These are phyloP conservation scores for Primulina huaijiensis DNA, from an alignment of 257 asterid genomes.

Conservation along the genomic window DNA sequence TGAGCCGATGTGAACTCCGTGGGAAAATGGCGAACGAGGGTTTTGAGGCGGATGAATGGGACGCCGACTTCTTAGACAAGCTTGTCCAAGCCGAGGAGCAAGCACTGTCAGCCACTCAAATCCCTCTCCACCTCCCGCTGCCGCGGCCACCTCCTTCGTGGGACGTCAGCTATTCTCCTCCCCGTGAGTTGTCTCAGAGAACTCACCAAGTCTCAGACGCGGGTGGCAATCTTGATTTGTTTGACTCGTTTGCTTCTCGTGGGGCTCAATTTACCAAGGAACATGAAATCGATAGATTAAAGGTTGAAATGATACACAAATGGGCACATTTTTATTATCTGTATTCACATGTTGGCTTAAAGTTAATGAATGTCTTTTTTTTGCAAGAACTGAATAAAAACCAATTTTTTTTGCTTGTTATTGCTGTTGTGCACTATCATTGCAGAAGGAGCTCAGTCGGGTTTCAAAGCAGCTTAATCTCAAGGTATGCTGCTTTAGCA, in stretches of 20 bases:
- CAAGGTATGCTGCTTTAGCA: constrained; percentile 47
- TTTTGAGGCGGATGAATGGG: constrained; percentile 65
- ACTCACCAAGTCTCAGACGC: constrained; percentile 13
- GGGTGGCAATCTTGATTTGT: constrained; percentile 17
- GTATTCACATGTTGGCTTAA: background rate
- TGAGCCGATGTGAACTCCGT: constrained; percentile 17
- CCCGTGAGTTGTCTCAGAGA: constrained; percentile 81
- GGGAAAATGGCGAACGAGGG: constrained; percentile 57
- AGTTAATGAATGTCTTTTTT: background rate
- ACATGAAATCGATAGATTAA: constrained; percentile 43
- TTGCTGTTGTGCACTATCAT: constrained; percentile 13
- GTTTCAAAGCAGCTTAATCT: constrained; percentile 53
- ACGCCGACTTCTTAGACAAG: constrained; percentile 44
- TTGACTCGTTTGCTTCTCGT: constrained; percentile 26
- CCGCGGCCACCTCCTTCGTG: constrained; percentile 16
- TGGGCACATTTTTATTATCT: background rate
- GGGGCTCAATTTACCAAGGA: constrained; percentile 34
- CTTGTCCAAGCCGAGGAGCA: constrained; percentile 46
- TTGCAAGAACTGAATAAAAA: background rate
- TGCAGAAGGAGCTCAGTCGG: constrained; percentile 72
- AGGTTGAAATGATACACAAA: constrained; percentile 40
- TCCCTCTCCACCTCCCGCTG: constrained; percentile 27
- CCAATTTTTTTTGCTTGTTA: background rate
- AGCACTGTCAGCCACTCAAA: constrained; percentile 33
- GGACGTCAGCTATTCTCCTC: constrained; percentile 61